Evolutionary conservation across 371 early-diverging fungal genomes (phyloP), one percentile per base, ranked within the genome.

Genomic region (Apophysomyces ossiformis): DNA sequence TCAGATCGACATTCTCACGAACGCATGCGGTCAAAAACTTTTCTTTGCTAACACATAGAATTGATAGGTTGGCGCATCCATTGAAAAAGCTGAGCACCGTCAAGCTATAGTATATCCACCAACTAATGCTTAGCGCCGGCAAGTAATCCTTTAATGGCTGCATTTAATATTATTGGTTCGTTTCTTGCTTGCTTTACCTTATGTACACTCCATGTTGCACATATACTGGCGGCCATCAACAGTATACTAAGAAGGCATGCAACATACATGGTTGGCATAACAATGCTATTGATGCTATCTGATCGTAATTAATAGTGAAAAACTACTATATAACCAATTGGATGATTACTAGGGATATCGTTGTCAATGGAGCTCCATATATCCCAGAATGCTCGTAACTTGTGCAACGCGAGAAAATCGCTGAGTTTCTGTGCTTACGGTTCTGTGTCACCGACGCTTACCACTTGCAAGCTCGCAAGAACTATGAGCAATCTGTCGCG

Each of bases 51-150:
- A 72, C 32, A 16, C 70, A 68, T 15, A 70, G 37, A 26, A 76
- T 61, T 0, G 70, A 59, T 9, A 76, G 16, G 9, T 67, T 43
- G 3, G 63, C 66, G 39, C 72, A 68, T 8, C 61, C 63, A 45
- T 70, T 70, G 37, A 76, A 56, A 50, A 72, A 76, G 32, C 59
- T 65, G 21, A 67, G 45, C 7, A 76, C 61, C 1, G 70, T 76
- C 41, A 76, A 47, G 0, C 35, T 54, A 35, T 72, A 76, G 46
- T 70, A 76, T 6, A 72, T 38, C 76, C 76, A 76, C 76, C 76
- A 76, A 45, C 65, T 60, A 21, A 70, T 61, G 47, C 66, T 72
- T 1, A 76, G 44, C 13, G 59, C 56, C 18, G 39, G 57, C 15
- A 68, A 13, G 36, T 65, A 68, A n/a, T 41, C 43, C 71, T 73